Conservation (phyloP, 2,329 filamentous ascomycete genomes). For the Pseudocercospora crystallina region DNA sequence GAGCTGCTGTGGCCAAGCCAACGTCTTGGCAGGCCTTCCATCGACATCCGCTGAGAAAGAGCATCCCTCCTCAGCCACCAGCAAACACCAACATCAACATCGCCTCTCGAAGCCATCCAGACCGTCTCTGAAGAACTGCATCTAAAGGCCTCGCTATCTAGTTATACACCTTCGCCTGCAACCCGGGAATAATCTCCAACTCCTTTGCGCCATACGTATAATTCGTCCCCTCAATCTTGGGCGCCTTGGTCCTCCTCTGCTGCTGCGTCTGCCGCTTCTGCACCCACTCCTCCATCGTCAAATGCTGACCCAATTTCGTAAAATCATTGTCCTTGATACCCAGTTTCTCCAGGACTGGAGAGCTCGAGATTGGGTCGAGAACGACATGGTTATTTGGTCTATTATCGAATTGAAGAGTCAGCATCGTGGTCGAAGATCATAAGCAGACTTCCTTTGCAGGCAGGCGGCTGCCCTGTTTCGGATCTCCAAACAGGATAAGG, state of each 20-base stretch:
- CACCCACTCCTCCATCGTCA: conserved; percentile 50
- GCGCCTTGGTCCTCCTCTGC: conserved; percentile 39
- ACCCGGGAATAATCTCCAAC: conserved; percentile 39
- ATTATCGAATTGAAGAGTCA: neutral
- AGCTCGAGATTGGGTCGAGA: conserved; percentile 41
- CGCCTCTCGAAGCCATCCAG: too few relatives aligned
- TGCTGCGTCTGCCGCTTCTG: conserved; percentile 38
- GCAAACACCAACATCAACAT: too few relatives aligned
- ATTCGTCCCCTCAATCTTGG: conserved; percentile 41
- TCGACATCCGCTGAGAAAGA: too few relatives aligned
- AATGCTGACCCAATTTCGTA: conserved; percentile 35
- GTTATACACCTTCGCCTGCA: conserved; percentile 32
- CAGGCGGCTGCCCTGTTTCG: too few relatives aligned
- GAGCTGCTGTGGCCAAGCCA: too few relatives aligned
- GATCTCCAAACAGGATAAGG: too few relatives aligned
- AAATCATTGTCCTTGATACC: conserved; percentile 35
- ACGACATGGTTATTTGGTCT: conserved; percentile 41
- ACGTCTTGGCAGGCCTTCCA: too few relatives aligned
- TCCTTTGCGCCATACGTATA: conserved; percentile 32
- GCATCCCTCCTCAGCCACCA: too few relatives aligned
- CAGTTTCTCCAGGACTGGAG: conserved; percentile 36
- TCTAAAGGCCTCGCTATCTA: conserved; percentile 6
- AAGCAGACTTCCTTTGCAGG: too few relatives aligned
- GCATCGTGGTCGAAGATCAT: neutral
- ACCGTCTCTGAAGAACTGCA: too few relatives aligned